phyloP scores from a whole-genome alignment of 2,329 filamentous ascomycete genomes.

The Dactylellina parvicollis region DNA sequence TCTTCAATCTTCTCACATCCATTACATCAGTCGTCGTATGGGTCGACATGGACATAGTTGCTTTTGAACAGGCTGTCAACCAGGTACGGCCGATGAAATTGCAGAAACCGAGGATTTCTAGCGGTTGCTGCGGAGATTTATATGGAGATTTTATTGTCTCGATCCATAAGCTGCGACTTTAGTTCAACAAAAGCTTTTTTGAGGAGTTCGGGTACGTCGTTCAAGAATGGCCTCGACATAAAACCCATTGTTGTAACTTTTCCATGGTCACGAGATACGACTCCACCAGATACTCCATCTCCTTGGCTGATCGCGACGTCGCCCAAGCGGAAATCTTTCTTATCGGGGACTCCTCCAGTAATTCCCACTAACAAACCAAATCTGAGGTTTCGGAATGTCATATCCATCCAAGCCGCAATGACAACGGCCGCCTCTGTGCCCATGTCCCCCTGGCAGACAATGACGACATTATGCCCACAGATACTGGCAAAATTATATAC shows the following conservation, averaged over 20 bases:
- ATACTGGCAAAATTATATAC: constrained; percentile 5
- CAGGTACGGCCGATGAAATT: not conserved
- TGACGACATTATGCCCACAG: constrained; percentile 56
- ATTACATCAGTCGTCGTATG: not conserved
- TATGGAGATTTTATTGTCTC: not conserved
- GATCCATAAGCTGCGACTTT: not conserved
- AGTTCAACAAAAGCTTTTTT: not conserved
- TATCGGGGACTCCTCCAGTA: not conserved
- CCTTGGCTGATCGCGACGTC: not conserved
- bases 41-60: not conserved
- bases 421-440: constrained; percentile 56
- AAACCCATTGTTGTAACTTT: not conserved
- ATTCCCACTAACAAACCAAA: not conserved
- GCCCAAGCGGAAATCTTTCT: not conserved
- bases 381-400: not conserved
- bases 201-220: not conserved
- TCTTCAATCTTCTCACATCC: not conserved
- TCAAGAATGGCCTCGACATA: not conserved
- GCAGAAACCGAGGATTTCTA: not conserved
- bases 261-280: not conserved
- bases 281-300: not conserved
- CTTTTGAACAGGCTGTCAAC: not conserved
- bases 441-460: constrained; percentile 54
- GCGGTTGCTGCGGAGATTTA: not conserved
- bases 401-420: constrained; percentile 30